Evolutionary conservation across 2,329 filamentous ascomycete genomes (phyloP).

Genomic region (Pseudogymnoascus sp.): DNA sequence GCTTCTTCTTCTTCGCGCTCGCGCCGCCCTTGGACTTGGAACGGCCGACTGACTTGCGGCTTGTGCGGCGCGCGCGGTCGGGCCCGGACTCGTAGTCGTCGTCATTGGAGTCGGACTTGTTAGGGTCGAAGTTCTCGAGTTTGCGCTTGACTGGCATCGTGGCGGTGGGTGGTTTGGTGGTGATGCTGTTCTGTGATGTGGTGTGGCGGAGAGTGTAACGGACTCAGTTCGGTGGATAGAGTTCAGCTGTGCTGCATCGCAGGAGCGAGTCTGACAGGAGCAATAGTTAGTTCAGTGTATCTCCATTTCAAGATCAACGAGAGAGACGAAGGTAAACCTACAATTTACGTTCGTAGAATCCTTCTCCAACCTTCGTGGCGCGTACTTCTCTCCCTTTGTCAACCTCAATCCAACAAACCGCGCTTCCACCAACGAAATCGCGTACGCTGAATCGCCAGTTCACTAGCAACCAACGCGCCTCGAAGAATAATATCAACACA

Average conservation of each 20-base stretch:
- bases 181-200: background rate
- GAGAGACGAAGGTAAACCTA: background rate
- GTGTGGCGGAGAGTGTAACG: background rate
- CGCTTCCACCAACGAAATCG: constrained; percentile 1
- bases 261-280: background rate
- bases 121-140: constrained; percentile 56
- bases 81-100: constrained; percentile 56
- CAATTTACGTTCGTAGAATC: background rate
- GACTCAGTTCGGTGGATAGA: background rate
- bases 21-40: constrained; percentile 24
- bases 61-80: constrained; percentile 38
- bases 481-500: background rate
- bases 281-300: background rate
- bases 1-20: constrained; percentile 32
- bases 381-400: background rate
- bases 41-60: constrained; percentile 32
- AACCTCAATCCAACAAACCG: background rate
- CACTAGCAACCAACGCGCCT: background rate
- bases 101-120: constrained; percentile 59
- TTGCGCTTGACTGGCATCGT: constrained; percentile 36
- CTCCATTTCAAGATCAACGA: background rate
- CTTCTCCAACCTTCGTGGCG: background rate
- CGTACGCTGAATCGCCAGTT: background rate
- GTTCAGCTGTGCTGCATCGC: constrained; percentile 8
- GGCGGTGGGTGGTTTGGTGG: background rate